Conservation (phyloP, 202 grass and related monocot genomes). For the Carex arenaria region DNA sequence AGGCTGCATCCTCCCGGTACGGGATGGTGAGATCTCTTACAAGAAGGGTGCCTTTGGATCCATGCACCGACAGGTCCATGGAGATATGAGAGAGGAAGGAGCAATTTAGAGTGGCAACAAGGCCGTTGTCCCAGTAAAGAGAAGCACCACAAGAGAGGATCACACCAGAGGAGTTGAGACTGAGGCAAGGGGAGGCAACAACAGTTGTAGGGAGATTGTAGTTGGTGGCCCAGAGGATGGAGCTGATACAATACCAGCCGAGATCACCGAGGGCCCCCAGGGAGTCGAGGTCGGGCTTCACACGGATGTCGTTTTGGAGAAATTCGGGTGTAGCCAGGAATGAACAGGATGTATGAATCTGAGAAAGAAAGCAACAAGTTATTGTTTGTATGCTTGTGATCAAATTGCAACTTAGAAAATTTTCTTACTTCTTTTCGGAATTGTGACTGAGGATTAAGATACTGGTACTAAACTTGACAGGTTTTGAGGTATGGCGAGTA, state of each 20-base stretch:
- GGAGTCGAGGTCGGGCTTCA: conserved; percentile 33
- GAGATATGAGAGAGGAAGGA: conserved; percentile 27
- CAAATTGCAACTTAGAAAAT: not conserved
- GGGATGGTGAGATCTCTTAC: conserved; percentile 33
- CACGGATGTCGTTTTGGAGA: conserved; percentile 33
- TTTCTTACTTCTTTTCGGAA: not conserved
- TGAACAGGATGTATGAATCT: conserved; percentile 30
- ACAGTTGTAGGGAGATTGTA: conserved; percentile 31
- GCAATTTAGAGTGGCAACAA: conserved; percentile 33
- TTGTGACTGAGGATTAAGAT: too few species aligned
- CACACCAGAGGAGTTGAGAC: conserved; percentile 21
- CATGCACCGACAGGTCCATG: conserved; percentile 24
- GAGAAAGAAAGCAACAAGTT: not conserved
- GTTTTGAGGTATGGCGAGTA: too few species aligned
- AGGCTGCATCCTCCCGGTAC: conserved; percentile 3
- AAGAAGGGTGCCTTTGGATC: conserved; percentile 23
- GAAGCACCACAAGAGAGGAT: conserved; percentile 35
- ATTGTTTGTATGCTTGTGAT: not conserved
- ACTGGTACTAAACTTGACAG: too few species aligned
- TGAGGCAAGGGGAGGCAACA: conserved; percentile 15
- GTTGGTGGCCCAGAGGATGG: conserved; percentile 33
- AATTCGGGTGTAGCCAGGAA: conserved; percentile 22
- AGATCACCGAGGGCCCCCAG: conserved; percentile 34
- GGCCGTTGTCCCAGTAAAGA: conserved; percentile 27
- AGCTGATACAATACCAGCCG: conserved; percentile 47